Percentiles rank a stretch among this genome's conserved stretches.
phyloP scores from a whole-genome alignment of 331 rosid genomes.

The Dryas integrifolia region DNA sequence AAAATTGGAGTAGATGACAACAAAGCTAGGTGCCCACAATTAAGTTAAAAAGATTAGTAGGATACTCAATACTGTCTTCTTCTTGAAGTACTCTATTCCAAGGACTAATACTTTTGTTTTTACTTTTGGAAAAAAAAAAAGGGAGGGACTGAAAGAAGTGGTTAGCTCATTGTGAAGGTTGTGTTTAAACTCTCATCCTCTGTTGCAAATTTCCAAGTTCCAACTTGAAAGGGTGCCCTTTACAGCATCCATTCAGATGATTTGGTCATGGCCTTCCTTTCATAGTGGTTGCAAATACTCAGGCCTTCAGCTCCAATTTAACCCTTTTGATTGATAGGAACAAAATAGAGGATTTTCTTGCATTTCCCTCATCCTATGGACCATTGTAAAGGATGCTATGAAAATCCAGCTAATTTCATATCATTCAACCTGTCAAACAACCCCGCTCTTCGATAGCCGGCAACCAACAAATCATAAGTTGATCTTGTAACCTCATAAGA shows the following conservation, averaged over 20 bases:
- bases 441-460: slow-evolving; percentile 50
- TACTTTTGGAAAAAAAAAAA: too few relatives aligned
- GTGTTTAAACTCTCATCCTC: not conserved
- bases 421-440: slow-evolving; percentile 42
- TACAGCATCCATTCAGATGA: not conserved
- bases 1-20: slow-evolving; percentile 7
- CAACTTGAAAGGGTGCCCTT: not conserved
- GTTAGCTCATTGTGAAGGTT: not conserved
- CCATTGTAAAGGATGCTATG: slow-evolving; percentile 12
- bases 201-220: not conserved
- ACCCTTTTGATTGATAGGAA: not conserved
- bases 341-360: not conserved
- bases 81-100: not conserved
- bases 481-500: slow-evolving; percentile 34
- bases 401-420: slow-evolving; percentile 39
- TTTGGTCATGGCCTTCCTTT: not conserved
- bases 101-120: too few relatives aligned
- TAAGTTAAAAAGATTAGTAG: slow-evolving; percentile 2
- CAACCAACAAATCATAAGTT: slow-evolving; percentile 45
- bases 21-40: slow-evolving; percentile 18
- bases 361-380: not conserved
- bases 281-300: not conserved
- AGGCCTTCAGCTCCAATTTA: not conserved
- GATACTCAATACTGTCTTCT: not conserved
- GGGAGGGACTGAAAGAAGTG: not conserved